Base-by-base conservation (phyloP, 106 monocot genomes). In the Chionographis japonica region DNA sequence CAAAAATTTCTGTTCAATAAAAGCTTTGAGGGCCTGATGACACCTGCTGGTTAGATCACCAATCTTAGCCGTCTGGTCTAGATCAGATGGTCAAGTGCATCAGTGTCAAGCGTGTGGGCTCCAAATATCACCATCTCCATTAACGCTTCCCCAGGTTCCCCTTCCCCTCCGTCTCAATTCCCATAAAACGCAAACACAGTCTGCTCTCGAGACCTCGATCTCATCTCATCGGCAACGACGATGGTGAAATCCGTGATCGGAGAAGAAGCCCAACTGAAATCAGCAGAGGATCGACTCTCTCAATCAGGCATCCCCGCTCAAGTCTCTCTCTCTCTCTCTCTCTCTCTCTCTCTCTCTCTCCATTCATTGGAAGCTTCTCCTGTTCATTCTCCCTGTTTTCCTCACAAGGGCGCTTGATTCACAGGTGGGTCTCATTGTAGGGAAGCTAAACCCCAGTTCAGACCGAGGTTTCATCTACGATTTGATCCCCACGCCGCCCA, bases 401-500 rank as follows among this genome's bases (percentile, higher is more conserved):
- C 11, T 19, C 55, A 6, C 11, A 62, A 10, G 49, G 37, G 11
- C 0, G 8, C 12, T 50, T 60, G 12, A 50, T 50, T 11, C n/a
- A 43, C 65, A 92, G 89, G 84, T 90, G 15, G 90, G 90, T 13
- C 69, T 89, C 66, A 35, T 94, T 13, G 69, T 90, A 6, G 90
- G 90, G 12, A 89, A 89, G 70, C 56, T 94, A 52, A 81, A 67
- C 55, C 18, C 71, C 37, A 56, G 40, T 18, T 78, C 81, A 3
- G 83, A 91, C 27, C 80, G 92, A 42, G 95, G 82, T 0, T 65
- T 78, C 58, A 71, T 89, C 41, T 97, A 89, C 82, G 73, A 80
- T 54, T 61, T 97, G 50, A 79, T 97, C 56, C 92, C 92, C 52
- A 97, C 95, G 52, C 92, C 95, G 16, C 82, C 78, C 59, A 92